Evolutionary conservation across 1,284 basidiomycete genomes (phyloP), one percentile per base, ranked within the genome.

Genomic region (Fistulinella cinereoalba): DNA sequence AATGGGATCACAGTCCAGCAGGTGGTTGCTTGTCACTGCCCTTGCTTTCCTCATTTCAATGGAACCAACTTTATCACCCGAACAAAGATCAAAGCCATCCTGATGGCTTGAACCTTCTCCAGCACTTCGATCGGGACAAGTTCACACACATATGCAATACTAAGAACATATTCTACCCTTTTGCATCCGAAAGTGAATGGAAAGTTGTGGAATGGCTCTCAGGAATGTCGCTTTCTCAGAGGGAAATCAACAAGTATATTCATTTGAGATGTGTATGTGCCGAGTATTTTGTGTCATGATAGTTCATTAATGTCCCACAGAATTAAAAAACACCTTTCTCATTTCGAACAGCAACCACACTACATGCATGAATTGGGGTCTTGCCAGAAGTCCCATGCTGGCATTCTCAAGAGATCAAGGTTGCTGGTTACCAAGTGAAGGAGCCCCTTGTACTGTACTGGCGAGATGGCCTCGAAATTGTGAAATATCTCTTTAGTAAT

Each of bases 321-420:
- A 39, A 10, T 11, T 24, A 48, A 28, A 29, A 32, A 25, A 18
- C 28, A 12, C 47, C 27, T 4, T n/a, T 37, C 7, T 50, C 27
- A 16, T 51, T 51, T 29, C 9, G 18, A 13, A 41, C 28, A 1
- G 32, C 41, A 10, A 29, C 41, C 6, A 37, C 47, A 23, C 7
- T 52, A 12, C 12, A 1, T n/a, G 19, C 41, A 12, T 18, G 22
- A 2, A 52, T 52, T 0, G 18, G 52, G 34, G 15, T 15, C 4
- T 27, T 52, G n/a, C 41, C 36, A 3, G 31, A 47, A 1, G 21
- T 52, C 3, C 50, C 44, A 16, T 6, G 23, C 11, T 52, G 51
- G 41, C 31, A 28, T 16, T 43, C 18, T 15, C 36, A 47, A 19
- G 23, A 52, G 10, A 52, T 52, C 16, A 52, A 27, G 13, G 40